Evolutionary conservation across 495 filamentous ascomycete genomes (phyloP).

Genomic region (Lepraria neglecta): DNA sequence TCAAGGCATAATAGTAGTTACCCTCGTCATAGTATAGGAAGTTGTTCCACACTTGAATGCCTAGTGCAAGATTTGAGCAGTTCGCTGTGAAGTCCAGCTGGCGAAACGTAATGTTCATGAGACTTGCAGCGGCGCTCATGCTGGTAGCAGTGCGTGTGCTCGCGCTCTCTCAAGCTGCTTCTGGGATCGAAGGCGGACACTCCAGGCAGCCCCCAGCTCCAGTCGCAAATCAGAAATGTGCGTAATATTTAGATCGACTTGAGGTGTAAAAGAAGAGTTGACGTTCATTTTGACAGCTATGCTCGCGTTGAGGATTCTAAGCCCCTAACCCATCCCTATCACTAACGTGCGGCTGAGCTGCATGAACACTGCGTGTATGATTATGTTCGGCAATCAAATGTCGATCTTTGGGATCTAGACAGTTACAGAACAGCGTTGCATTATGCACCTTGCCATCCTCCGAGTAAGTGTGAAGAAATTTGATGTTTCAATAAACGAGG

Average conservation of each 20-base stretch:
- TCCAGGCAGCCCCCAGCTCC: not conserved
- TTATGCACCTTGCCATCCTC: not conserved
- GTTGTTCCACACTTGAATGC: not conserved
- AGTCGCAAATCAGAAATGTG: not conserved
- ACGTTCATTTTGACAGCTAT: not conserved
- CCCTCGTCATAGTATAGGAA: not conserved
- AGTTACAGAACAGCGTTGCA: not conserved
- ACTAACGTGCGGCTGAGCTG: not conserved
- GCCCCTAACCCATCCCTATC: not conserved
- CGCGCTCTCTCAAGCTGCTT: not conserved
- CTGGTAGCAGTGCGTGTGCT: not conserved
- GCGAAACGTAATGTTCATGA: not conserved
- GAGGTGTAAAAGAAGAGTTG: not conserved
- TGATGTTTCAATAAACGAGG: no score
- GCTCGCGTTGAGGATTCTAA: not conserved
- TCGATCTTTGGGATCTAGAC: not conserved
- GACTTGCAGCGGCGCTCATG: not conserved
- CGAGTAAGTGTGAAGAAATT: no score
- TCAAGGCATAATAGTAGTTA: not conserved
- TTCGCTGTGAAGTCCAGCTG: not conserved
- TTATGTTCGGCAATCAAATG: not conserved
- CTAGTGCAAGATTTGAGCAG: not conserved
- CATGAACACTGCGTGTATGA: not conserved
- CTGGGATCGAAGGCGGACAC: not conserved
- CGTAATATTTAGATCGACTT: not conserved